A percentile compares a stretch with the other conserved stretches of the same genome.
Evolutionary conservation across 352 stramenopile species (phyloP).

Genomic region (Globisporangium canariense): DNA sequence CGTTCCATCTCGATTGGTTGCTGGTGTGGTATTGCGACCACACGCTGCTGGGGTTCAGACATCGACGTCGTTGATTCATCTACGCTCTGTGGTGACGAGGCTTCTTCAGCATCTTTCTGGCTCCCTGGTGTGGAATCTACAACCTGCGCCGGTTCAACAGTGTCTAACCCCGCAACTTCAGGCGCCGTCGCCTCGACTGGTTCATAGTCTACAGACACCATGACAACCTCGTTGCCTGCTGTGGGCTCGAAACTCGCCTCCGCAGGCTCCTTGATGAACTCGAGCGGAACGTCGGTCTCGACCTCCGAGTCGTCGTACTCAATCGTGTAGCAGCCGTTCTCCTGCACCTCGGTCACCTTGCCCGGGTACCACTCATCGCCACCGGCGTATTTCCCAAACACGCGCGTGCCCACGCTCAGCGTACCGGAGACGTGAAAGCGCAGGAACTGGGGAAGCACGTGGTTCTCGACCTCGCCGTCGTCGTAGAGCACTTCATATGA

Average conservation of each 20-base stretch:
- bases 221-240: background rate
- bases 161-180: background rate
- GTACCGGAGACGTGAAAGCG: slow-evolving; percentile 56
- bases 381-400: slow-evolving; percentile 62
- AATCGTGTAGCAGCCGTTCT: slow-evolving; percentile 65
- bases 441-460: slow-evolving; percentile 39
- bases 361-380: slow-evolving; percentile 72
- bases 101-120: background rate
- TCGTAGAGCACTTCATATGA: slow-evolving; percentile 72
- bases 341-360: slow-evolving; percentile 53
- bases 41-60: background rate
- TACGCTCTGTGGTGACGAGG: background rate
- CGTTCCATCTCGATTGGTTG: slow-evolving; percentile 9
- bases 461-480: slow-evolving; percentile 59
- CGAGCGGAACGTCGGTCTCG: slow-evolving; percentile 50
- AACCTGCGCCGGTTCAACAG: background rate
- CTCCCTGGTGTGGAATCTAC: background rate
- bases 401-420: slow-evolving; percentile 68
- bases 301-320: slow-evolving; percentile 81
- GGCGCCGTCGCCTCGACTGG: background rate
- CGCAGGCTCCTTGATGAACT: slow-evolving; percentile 43
- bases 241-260: slow-evolving; percentile 5
- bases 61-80: background rate
- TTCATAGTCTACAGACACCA: slow-evolving; percentile 1
- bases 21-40: background rate